phyloP scores from a whole-genome alignment of 169 alveolate species.

The Theileria sp. region DNA sequence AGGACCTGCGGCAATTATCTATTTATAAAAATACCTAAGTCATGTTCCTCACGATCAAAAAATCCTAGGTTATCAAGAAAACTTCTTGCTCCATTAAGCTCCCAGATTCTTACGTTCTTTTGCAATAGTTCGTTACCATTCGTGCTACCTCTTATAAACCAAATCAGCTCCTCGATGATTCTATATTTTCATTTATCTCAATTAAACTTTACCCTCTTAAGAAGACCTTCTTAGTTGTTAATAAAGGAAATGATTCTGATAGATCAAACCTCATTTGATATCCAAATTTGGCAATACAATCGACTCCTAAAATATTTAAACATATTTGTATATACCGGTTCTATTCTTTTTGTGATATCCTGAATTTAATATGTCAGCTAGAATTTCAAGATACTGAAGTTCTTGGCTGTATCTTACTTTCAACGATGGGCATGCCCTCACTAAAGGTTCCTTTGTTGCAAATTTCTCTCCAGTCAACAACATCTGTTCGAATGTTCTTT shows the following conservation, averaged over 20 bases:
- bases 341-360: constrained; percentile 90
- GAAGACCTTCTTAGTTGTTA: constrained; percentile 94
- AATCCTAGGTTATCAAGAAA: constrained; percentile 92
- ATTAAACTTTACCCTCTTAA: constrained; percentile 81
- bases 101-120: constrained; percentile 95
- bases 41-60: constrained; percentile 92
- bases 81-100: constrained; percentile 94
- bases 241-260: constrained; percentile 89
- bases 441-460: constrained; percentile 23
- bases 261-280: constrained; percentile 92
- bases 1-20: constrained; percentile 80
- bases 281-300: constrained; percentile 90
- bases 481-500: constrained; percentile 33
- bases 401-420: constrained; percentile 85
- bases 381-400: constrained; percentile 88
- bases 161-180: constrained; percentile 91
- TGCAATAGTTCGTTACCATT: constrained; percentile 90
- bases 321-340: constrained; percentile 69
- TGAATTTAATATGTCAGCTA: constrained; percentile 85
- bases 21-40: constrained; percentile 69
- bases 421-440: constrained; percentile 68
- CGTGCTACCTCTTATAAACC: constrained; percentile 95
- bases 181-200: constrained; percentile 26
- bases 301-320: constrained; percentile 69
- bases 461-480: constrained; percentile 48